These are phyloP conservation scores for Aspergillus thermomutatus DNA, from an alignment of 2,329 filamentous ascomycete genomes.

Conservation along the genomic window DNA sequence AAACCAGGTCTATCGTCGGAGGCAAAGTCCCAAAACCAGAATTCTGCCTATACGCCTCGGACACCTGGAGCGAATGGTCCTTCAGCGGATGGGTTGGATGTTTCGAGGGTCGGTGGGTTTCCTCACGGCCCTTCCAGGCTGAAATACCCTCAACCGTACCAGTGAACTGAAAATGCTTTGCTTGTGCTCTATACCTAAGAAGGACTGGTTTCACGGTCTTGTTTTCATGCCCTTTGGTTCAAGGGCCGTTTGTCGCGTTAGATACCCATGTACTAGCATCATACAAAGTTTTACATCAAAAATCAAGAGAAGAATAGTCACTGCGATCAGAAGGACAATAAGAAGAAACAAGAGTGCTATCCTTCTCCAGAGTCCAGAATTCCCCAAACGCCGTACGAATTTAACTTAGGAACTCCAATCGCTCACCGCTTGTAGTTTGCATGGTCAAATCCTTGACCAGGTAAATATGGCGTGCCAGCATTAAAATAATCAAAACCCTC, in stretches of 20 bases:
- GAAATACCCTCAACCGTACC: slow-evolving; percentile 14
- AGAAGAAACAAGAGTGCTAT: background rate
- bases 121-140: background rate
- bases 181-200: background rate
- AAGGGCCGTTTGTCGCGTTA: background rate
- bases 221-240: background rate
- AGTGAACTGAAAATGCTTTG: slow-evolving; percentile 3
- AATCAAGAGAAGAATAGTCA: background rate
- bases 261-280: background rate
- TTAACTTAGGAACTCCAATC: background rate
- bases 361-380: background rate
- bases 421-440: slow-evolving; percentile 1
- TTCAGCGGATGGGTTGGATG: background rate
- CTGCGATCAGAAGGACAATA: background rate
- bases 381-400: background rate
- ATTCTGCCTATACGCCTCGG: slow-evolving; percentile 11
- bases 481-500: background rate
- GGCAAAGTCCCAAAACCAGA: background rate
- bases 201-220: too few species aligned
- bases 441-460: background rate
- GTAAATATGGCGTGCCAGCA: background rate
- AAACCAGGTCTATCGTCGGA: background rate
- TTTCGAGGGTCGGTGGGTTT: background rate
- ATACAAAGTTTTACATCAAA: background rate
- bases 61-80: slow-evolving; percentile 5